Conservation (phyloP, 441 rosid species). For the Pelargonium myrrhifolium region DNA sequence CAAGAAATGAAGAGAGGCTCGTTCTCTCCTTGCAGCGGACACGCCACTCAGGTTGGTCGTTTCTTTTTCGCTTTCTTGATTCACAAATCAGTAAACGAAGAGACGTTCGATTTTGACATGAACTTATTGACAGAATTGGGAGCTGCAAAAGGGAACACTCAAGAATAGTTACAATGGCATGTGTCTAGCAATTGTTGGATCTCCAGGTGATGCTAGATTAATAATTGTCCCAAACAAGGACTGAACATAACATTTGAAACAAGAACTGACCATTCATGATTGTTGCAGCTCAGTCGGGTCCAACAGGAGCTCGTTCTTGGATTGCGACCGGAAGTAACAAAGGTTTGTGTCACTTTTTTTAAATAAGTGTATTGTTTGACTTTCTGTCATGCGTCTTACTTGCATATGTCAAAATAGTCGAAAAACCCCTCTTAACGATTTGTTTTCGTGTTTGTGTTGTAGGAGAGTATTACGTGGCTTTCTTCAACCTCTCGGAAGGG, state of each 20-base stretch:
- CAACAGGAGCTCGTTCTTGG: constrained; percentile 70
- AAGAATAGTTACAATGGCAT: constrained; percentile 69
- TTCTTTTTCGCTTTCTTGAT: not conserved
- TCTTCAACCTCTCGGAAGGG: constrained; percentile 59
- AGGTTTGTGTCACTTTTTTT: constrained; percentile 31
- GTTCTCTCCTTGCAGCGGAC: constrained; percentile 57
- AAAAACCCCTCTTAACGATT: not conserved
- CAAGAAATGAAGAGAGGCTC: constrained; percentile 47
- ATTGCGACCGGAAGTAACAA: constrained; percentile 62
- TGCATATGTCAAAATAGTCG: no score
- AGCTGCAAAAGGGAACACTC: constrained; percentile 57
- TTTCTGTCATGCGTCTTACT: no score
- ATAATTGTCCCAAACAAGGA: not conserved
- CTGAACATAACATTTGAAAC: constrained; percentile 1
- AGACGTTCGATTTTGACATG: not conserved
- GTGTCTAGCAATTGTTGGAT: constrained; percentile 45
- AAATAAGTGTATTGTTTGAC: not conserved
- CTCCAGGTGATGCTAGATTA: constrained; percentile 42
- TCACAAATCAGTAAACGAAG: not conserved
- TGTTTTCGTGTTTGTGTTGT: not conserved
- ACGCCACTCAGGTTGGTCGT: constrained; percentile 59
- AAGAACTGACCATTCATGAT: not conserved
- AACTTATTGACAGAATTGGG: constrained; percentile 57
- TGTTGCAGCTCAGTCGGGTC: constrained; percentile 33
- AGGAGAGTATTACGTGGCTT: constrained; percentile 72